Evolutionary conservation across 257 asterid genomes (phyloP), one percentile per base, ranked within the genome.

Genomic region (Ligustrum vulgare): DNA sequence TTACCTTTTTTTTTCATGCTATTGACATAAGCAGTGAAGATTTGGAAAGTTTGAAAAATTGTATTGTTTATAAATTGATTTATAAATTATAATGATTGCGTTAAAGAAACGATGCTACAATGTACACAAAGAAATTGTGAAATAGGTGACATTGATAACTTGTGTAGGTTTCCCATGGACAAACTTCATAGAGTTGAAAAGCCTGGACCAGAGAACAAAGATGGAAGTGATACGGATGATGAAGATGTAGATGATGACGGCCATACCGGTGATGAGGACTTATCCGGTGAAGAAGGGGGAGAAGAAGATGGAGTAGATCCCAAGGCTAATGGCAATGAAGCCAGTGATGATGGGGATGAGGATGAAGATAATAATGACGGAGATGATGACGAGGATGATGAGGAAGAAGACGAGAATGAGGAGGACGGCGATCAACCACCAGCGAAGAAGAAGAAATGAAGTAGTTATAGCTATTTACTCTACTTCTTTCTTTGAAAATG

Each of bases 391-490:
- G 45, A 83, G 0, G 97, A 81, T 0, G 97, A 79, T 0, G 92
- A 85, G 0, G 96, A 81, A 0, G 91, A 86, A 0, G 96, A 91
- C 0, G 97, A 91, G 0, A 94, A 91, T 3, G 96, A 88, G 79
- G 91, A 92, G 8, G 67, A 60, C 3, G 34, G 23, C 18, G 67
- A 60, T 23, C 87, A 90, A 81, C 97, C 98, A 71, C 98, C 98
- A 4, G 86, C 94, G 2, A 92, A 92, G 92, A 92, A 89, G 89
- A 92, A 91, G 76, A 92, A 92, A 84, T 90, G 82, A 92, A 72
- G 80, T 20, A 75, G 79, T 25, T 23, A 11, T 73, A 60, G 33
- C 34, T 79, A 83, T 78, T 78, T 62, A 51, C 75, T 74, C 76
- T 69, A 80, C 76, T 77, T 70, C 67, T 72, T 77, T 66, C 75